Percentiles rank a stretch among this genome's conserved stretches.
phyloP scores from a whole-genome alignment of 768 basidiomycete species.

The Daedaleopsis sinensis region DNA sequence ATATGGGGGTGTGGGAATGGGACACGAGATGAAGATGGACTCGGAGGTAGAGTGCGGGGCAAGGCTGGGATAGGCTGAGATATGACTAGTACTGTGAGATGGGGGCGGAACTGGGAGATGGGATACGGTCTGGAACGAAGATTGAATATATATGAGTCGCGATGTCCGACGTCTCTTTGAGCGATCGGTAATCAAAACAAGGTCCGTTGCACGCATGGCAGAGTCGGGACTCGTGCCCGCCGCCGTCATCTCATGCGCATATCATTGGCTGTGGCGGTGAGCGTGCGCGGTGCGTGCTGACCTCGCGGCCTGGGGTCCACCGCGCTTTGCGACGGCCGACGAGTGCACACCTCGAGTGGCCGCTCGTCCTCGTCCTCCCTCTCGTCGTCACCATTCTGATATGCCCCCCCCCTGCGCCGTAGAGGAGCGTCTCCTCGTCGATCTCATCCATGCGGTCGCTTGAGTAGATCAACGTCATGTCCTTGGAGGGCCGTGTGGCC shows the following conservation, averaged over 20 bases:
- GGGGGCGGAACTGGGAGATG: not conserved
- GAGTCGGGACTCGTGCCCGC: not conserved
- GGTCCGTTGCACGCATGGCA: conserved; percentile 4
- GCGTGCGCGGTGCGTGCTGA: conserved; percentile 8
- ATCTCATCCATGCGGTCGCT: conserved; percentile 43
- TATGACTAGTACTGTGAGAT: conserved; percentile 2
- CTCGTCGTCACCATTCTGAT: conserved; percentile 38
- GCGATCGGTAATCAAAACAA: conserved; percentile 9
- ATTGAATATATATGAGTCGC: not conserved
- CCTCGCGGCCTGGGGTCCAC: conserved; percentile 19
- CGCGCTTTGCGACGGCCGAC: conserved; percentile 26
- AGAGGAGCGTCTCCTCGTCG: conserved; percentile 55
- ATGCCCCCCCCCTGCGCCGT: conserved; percentile 51
- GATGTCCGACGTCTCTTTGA: conserved; percentile 26
- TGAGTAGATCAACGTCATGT: conserved; percentile 47
- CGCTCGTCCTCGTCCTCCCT: conserved; percentile 38
- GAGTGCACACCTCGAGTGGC: conserved; percentile 32
- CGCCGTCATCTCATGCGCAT: conserved; percentile 17
- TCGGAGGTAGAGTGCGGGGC: no score
- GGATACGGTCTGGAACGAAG: not conserved
- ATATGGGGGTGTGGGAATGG: not conserved
- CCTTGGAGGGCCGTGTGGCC: conserved; percentile 39
- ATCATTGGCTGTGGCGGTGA: conserved; percentile 22
- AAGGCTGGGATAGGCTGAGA: not conserved
- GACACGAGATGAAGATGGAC: no score